Base-by-base conservation (phyloP, 2,329 filamentous ascomycete genomes). In the Amesomyces nigricolor region DNA sequence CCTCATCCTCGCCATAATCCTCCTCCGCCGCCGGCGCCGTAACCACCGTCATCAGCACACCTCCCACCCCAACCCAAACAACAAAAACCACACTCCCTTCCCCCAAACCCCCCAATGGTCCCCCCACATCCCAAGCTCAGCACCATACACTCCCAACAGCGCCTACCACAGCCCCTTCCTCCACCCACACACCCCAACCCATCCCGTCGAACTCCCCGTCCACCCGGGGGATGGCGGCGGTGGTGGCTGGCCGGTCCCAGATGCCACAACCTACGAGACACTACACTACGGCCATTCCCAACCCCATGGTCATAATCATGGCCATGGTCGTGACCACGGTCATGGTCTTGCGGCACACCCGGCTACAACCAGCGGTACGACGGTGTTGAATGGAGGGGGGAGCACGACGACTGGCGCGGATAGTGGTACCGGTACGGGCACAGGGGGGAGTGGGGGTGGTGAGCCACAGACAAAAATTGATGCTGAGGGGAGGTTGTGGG, bases 1-100 rank as follows among this genome's bases (percentile, higher is more conserved):
- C 1, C 43, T 68, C 5, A 35, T 68, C 2, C 19, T 67, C 10
- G 67, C 63, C 29, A 54, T 57, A 26, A 70, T 67, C 53, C 68
- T 67, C 46, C 61, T 73, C 39, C 52, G 58, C 22, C 44, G 39
- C 7, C 51, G 44, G 22, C 53, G 49, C 2, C 19, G 29, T 22
- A 16, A 14, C 6, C 19, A 22, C 46, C 40, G 3, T 35, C 52
- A 39, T 8, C 51, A n/a, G 1, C 48, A 29, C 16, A 37, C 44
- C 44, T 5, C 32, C n/a, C 3, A 22, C 8, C 19, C n/a, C 38
- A 39, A 9, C 46, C 38, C 16, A 43, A 46, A 38, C 32, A 38
- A 16, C 35, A 29, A 39, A 26, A 26, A 26, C 6, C 6, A 26
- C 26, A 29, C 16, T 3, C 26, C 4, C 26, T n/a, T 13, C 44